Conservation (phyloP, 352 stramenopile species). For the Globisporangium barbulae region DNA sequence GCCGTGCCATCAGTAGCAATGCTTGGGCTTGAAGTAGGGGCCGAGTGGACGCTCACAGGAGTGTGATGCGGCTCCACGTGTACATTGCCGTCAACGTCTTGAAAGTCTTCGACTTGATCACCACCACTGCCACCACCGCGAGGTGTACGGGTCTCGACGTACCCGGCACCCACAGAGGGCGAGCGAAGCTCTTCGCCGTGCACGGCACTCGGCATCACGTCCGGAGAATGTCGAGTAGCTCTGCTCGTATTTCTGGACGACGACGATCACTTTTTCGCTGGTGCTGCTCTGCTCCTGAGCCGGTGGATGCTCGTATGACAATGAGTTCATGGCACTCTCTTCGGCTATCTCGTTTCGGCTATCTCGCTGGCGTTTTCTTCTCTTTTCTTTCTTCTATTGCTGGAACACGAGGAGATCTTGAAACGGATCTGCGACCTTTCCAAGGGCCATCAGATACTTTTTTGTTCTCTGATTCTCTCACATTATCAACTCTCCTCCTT, state of each 20-base stretch:
- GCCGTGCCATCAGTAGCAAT: neutral
- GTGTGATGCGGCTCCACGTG: neutral
- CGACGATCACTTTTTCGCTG: neutral
- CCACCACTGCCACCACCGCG: neutral
- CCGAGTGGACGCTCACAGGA: neutral
- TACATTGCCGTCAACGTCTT: neutral
- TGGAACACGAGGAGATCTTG: too few relatives aligned
- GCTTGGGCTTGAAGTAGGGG: neutral
- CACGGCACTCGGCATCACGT: conserved; percentile 6
- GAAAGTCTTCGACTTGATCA: neutral
- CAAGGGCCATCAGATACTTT: too few relatives aligned
- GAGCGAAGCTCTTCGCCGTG: neutral
- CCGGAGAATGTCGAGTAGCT: neutral
- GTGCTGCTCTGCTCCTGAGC: neutral
- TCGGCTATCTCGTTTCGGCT: too few relatives aligned
- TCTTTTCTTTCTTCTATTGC: too few relatives aligned
- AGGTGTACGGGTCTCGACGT: conserved; percentile 5
- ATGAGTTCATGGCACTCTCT: neutral
- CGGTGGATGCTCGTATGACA: neutral
- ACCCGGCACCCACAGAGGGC: neutral
- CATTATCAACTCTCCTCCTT: too few relatives aligned
- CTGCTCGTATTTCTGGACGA: neutral
- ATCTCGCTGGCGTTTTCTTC: too few relatives aligned
- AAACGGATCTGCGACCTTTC: too few relatives aligned
- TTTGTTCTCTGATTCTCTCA: too few relatives aligned